Evolutionary conservation across 73 alveolate genomes (phyloP).

Genomic region (Tetrahymena elliotti): DNA sequence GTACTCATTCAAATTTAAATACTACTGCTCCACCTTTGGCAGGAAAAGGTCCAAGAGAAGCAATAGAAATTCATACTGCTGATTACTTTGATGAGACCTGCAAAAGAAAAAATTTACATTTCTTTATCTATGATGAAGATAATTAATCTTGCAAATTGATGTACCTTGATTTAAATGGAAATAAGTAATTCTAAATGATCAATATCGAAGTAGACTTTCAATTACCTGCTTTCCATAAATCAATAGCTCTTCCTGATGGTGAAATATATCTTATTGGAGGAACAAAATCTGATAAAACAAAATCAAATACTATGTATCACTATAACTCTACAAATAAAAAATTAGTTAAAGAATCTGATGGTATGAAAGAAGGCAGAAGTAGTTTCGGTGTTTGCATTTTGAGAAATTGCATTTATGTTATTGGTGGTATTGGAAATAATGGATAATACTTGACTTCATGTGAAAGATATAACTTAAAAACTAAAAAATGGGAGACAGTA

Average conservation of each 20-base stretch:
- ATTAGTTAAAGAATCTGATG: background rate
- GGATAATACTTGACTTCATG: background rate
- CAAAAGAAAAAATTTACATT: background rate
- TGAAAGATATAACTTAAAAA: background rate
- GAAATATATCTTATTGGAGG: slow-evolving; percentile 30
- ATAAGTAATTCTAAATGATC: background rate
- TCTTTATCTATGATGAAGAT: background rate
- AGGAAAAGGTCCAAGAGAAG: background rate
- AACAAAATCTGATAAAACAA: background rate
- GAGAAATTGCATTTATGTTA: slow-evolving; percentile 5
- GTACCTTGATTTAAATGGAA: background rate
- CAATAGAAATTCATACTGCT: background rate
- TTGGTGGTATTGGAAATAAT: slow-evolving; percentile 6
- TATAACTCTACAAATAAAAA: background rate
- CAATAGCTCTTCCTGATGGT: slow-evolving; percentile 24
- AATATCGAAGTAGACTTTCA: background rate
- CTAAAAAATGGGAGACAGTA: slow-evolving; percentile 9
- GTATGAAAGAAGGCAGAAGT: background rate
- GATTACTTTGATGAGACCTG: background rate
- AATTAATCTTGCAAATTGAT: background rate
- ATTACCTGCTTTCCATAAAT: slow-evolving; percentile 29
- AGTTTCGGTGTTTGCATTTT: background rate
- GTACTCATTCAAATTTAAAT: background rate
- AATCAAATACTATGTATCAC: background rate
- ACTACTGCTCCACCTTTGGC: background rate